phyloP scores from a whole-genome alignment of 257 asterid species.

The Solanum piurae region DNA sequence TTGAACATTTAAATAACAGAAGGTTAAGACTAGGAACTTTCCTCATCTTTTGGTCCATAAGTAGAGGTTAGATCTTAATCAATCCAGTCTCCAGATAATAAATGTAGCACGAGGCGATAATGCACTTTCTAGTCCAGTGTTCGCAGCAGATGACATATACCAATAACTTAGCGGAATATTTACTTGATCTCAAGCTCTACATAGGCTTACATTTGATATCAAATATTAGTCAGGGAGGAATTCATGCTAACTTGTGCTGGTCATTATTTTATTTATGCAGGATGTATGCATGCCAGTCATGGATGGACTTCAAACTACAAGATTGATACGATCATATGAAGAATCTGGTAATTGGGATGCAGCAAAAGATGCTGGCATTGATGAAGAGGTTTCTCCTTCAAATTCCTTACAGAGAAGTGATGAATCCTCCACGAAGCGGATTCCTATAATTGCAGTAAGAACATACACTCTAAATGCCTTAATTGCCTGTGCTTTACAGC shows the following conservation, averaged over 20 bases:
- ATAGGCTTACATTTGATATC: neutral
- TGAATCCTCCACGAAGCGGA: constrained; percentile 28
- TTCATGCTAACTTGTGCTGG: neutral
- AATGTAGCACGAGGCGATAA: neutral
- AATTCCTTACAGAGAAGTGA: constrained; percentile 15
- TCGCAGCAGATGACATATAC: neutral
- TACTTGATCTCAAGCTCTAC: neutral
- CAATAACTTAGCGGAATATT: neutral
- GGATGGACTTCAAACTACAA: constrained; percentile 88
- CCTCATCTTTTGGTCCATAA: neutral
- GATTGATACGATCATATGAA: constrained; percentile 68
- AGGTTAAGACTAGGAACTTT: neutral
- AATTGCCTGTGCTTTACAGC: neutral
- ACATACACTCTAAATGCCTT: neutral
- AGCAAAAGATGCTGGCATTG: constrained; percentile 59
- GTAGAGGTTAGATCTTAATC: neutral
- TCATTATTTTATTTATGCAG: constrained; percentile 18
- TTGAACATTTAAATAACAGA: neutral
- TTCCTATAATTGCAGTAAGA: constrained; percentile 73
- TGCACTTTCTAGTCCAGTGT: neutral
- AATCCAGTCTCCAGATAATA: neutral
- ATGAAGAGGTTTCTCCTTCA: constrained; percentile 25
- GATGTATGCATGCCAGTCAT: constrained; percentile 93
- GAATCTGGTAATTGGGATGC: constrained; percentile 86
- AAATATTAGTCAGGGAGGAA: neutral